Evolutionary conservation across 306 rosid species (phyloP).

Genomic region (Acacia melanoxylon): DNA sequence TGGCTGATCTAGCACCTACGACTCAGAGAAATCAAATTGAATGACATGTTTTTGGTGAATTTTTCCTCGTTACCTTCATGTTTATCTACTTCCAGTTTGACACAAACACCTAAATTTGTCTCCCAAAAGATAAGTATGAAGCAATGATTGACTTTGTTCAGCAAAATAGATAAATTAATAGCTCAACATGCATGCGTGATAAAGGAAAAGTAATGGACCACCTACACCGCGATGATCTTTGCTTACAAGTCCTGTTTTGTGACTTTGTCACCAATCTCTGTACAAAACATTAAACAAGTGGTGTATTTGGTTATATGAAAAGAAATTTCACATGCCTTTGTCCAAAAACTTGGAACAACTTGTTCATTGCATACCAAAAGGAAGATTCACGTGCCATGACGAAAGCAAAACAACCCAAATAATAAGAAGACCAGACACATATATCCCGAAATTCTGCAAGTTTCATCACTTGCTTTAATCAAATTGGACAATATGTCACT

Average conservation of each 20-base stretch:
- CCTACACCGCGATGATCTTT: not conserved
- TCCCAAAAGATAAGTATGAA: not conserved
- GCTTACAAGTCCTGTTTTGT: not conserved
- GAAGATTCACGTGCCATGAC: conserved; percentile 13
- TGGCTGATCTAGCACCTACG: not conserved
- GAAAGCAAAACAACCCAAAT: not conserved
- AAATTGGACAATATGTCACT: not conserved
- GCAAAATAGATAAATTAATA: not conserved
- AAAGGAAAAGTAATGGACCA: not conserved
- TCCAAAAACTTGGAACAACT: not conserved
- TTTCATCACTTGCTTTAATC: not conserved
- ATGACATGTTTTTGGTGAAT: conserved; percentile 1
- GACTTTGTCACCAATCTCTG: not conserved
- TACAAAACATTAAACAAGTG: not conserved
- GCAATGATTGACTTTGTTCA: not conserved
- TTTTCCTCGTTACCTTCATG: not conserved
- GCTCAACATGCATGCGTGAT: not conserved
- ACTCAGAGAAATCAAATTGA: conserved; percentile 3
- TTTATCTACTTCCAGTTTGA: conserved; percentile 2
- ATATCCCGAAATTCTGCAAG: not conserved
- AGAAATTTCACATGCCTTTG: conserved; percentile 6
- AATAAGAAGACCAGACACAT: not conserved
- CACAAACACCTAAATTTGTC: conserved; percentile 10
- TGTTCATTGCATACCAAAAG: not conserved
- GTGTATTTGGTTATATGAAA: not conserved